Evolutionary conservation across 495 filamentous ascomycete species (phyloP), one percentile per base, ranked within the genome.

Genomic region (Rhypophila decipiens): DNA sequence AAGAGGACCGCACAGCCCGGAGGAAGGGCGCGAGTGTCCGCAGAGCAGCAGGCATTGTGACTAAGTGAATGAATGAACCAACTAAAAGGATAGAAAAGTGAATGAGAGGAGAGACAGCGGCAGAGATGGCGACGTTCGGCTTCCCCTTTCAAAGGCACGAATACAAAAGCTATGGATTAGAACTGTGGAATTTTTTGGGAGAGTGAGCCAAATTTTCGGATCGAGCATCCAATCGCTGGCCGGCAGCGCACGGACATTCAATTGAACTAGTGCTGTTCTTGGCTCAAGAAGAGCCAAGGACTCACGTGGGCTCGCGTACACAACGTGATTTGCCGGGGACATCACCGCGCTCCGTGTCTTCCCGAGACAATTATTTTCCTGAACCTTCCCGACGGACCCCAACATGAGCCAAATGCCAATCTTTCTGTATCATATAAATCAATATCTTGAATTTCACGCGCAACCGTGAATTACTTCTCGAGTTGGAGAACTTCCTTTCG

Each of bases 21-120:
- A 87, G 60, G 55, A 88, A 76, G 53, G 86, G 82, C 64, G 77
- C 77, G 47, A 85, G 56, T 52, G 83, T 76, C 70, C 84, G 74
- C 47, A 80, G 69, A 50, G 84, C 72, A 57, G 70, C 72, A 59
- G 80, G 75, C 83, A 87, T 87, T 53, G 70, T 82, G 70, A 51
- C 46, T 35, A n/a, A 29, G 20, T 20, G 44, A 24, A 44, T 9
- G 10, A 44, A 18, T n/a, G 11, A 46, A 36, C 38, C 52, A 53
- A 33, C 20, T 52, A 58, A 49, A 52, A 46, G 19, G 53, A 58
- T 45, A 54, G 44, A 41, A 53, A 61, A 57, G 47, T 45, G 50
- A 61, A 59, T 43, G 53, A 60, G 55, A 47, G 52, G 51, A 52
- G 52, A 49, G 39, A 33, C 47, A 50, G 40, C 54, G 52, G 24